Percentiles rank a stretch among this genome's conserved stretches.
Evolutionary conservation across 163 green algal species (phyloP).

Genomic region (Scenedesmus sp.): DNA sequence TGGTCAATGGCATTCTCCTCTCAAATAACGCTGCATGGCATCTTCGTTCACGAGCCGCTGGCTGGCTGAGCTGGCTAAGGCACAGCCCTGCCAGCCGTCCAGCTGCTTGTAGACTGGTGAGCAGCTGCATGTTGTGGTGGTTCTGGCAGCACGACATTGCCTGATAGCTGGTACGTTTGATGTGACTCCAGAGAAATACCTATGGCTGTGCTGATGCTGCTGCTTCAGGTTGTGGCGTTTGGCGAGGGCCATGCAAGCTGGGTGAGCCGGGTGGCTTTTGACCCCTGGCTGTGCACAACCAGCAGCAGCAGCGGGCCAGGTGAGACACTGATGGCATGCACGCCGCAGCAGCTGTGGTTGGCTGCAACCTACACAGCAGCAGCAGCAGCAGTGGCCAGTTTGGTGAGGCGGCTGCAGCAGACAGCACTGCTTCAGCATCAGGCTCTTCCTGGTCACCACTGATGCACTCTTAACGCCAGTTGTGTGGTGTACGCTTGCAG

Average conservation of each 20-base stretch:
- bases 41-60: too few relatives aligned
- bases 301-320: constrained; percentile 20
- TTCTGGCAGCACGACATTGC: too few relatives aligned
- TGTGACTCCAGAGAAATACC: too few relatives aligned
- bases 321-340: not conserved
- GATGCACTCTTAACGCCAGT: not conserved
- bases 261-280: constrained; percentile 84
- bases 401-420: not conserved
- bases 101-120: too few relatives aligned
- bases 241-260: constrained; percentile 87
- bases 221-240: constrained; percentile 48
- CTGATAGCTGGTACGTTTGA: too few relatives aligned
- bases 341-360: too few relatives aligned
- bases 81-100: too few relatives aligned
- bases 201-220: not conserved
- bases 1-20: too few relatives aligned
- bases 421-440: not conserved
- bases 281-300: constrained; percentile 62
- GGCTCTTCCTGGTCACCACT: not conserved
- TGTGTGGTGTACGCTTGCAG: too few relatives aligned
- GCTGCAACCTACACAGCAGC: not conserved
- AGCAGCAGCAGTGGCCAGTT: constrained; percentile 5
- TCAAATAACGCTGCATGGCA: too few relatives aligned
- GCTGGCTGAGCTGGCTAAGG: too few relatives aligned
- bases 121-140: too few relatives aligned